Conservation (phyloP, 192 early-diverging fungal species). For the Coemansia sp. region DNA sequence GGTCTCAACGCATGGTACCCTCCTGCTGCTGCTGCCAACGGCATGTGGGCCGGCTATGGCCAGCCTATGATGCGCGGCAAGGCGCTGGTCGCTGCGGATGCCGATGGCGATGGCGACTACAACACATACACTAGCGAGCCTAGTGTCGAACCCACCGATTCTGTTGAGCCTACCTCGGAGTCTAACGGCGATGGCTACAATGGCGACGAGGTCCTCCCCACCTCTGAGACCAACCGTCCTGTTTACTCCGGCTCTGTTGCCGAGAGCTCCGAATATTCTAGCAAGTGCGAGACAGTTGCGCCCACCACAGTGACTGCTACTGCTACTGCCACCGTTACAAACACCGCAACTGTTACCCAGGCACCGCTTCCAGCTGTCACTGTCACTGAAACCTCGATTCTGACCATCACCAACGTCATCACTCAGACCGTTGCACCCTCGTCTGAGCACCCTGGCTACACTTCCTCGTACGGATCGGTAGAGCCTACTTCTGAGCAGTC, state of each 20-base stretch:
- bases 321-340: slow-evolving; percentile 15
- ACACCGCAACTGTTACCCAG: slow-evolving; percentile 21
- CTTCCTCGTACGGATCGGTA: background rate
- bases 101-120: slow-evolving; percentile 5
- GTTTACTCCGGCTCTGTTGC: slow-evolving; percentile 12
- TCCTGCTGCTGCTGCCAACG: background rate
- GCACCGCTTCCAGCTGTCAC: slow-evolving; percentile 39
- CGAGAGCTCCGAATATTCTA: slow-evolving; percentile 26
- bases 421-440: slow-evolving; percentile 22
- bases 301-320: slow-evolving; percentile 17
- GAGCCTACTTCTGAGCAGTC: background rate
- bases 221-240: slow-evolving; percentile 11
- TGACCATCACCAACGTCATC: slow-evolving; percentile 22
- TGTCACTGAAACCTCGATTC: slow-evolving; percentile 31
- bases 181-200: slow-evolving; percentile 19
- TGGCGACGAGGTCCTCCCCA: slow-evolving; percentile 22
- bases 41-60: slow-evolving; percentile 7
- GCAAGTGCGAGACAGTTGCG: slow-evolving; percentile 19
- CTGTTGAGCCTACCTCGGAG: slow-evolving; percentile 13
- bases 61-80: slow-evolving; percentile 28
- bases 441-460: slow-evolving; percentile 4
- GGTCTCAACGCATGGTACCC: background rate
- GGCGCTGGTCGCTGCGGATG: slow-evolving; percentile 13
- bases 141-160: slow-evolving; percentile 15
- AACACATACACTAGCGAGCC: background rate